Conservation (phyloP, 192 early-diverging fungal genomes). For the Neocallimastix lanati region DNA sequence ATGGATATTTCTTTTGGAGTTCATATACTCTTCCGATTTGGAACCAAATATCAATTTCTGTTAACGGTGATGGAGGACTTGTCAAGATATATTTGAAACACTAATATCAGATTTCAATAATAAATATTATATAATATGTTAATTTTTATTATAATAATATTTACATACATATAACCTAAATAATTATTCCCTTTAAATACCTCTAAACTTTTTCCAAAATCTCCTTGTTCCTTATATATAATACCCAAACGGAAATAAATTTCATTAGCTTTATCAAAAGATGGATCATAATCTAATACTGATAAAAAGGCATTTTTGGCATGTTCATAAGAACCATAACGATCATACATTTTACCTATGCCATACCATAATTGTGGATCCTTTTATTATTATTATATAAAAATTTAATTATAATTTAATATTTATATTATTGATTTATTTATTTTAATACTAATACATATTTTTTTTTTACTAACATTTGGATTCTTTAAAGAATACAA, state of each 20-base stretch:
- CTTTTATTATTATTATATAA: conserved; percentile 13
- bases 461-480: no score
- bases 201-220: conserved; percentile 49
- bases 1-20: conserved; percentile 61
- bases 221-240: conserved; percentile 85
- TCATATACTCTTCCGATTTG: conserved; percentile 96
- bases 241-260: conserved; percentile 95
- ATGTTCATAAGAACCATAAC: conserved; percentile 89
- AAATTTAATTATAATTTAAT: no score
- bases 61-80: conserved; percentile 43
- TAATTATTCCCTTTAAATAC: conserved; percentile 21
- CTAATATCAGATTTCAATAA: no score
- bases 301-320: conserved; percentile 91
- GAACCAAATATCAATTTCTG: conserved; percentile 93
- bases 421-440: no score
- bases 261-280: conserved; percentile 93
- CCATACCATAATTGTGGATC: conserved; percentile 99
- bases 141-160: no score
- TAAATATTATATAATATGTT: no score
- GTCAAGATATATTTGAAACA: not conserved
- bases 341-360: conserved; percentile 92
- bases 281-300: conserved; percentile 85
- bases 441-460: no score
- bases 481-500: conserved; percentile 77
- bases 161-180: no score